These are phyloP conservation scores for Secale cereale DNA, from an alignment of 176 grass and related monocot genomes.

Conservation along the genomic window DNA sequence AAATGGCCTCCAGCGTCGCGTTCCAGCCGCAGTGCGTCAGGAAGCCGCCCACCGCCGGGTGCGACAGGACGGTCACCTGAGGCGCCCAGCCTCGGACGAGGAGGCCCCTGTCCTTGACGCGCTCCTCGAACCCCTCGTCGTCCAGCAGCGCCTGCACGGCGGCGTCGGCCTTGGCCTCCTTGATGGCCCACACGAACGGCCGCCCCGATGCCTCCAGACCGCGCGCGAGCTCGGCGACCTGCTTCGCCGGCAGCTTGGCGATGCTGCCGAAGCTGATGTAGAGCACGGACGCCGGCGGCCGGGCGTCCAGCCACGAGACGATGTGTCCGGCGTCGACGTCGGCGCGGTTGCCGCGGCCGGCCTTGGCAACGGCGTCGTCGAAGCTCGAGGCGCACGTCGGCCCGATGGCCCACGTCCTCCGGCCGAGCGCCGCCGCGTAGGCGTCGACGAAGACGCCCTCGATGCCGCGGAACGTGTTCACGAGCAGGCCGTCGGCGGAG, in stretches of 20 bases:
- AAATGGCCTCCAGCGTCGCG: constrained; percentile 52
- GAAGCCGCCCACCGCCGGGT: constrained; percentile 64
- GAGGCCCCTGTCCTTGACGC: background rate
- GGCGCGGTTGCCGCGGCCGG: constrained; percentile 6
- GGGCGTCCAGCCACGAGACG: background rate
- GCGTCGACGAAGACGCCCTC: constrained; percentile 4
- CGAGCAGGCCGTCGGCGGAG: background rate
- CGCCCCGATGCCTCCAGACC: background rate
- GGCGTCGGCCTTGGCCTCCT: constrained; percentile 11
- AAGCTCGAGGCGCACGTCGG: background rate
- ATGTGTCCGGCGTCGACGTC: background rate
- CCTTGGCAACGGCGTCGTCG: background rate
- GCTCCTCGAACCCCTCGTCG: background rate
- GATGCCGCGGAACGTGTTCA: background rate
- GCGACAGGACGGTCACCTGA: constrained; percentile 35
- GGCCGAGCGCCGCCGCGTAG: background rate
- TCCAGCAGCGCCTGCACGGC: background rate
- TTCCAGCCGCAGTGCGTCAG: constrained; percentile 88
- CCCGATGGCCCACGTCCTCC: constrained; percentile 2
- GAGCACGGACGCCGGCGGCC: background rate
- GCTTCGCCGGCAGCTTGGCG: background rate
- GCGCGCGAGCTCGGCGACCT: background rate
- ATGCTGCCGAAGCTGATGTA: constrained; percentile 18
- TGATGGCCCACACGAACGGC: constrained; percentile 11
- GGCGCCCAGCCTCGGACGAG: constrained; percentile 12